phyloP scores from a whole-genome alignment of 345 rosid genomes.

The Salix arbutifolia region DNA sequence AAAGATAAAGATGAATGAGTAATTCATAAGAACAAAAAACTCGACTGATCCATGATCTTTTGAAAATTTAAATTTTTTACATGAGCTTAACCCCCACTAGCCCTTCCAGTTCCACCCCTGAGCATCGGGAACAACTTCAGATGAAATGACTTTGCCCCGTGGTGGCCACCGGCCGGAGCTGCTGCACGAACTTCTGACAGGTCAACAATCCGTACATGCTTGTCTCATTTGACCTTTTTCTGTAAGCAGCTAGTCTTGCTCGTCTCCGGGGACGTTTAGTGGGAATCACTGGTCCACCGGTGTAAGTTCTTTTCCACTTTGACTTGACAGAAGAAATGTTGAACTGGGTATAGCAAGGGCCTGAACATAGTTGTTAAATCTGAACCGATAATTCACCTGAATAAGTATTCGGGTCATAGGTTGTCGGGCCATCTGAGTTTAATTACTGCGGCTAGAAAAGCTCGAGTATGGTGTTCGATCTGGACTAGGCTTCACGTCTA shows the following conservation, averaged over 20 bases:
- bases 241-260: slow-evolving; percentile 77
- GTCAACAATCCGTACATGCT: slow-evolving; percentile 68
- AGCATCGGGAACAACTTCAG: slow-evolving; percentile 37
- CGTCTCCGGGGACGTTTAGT: slow-evolving; percentile 75
- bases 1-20: slow-evolving; percentile 50
- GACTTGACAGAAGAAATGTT: not conserved
- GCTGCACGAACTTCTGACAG: slow-evolving; percentile 81
- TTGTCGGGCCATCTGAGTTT: too few relatives aligned
- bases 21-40: slow-evolving; percentile 67
- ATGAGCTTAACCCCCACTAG: too few relatives aligned
- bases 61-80: too few relatives aligned
- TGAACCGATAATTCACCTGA: too few relatives aligned
- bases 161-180: slow-evolving; percentile 54
- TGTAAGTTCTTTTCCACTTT: not conserved
- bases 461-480: too few relatives aligned
- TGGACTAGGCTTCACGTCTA: too few relatives aligned
- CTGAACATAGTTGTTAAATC: too few relatives aligned
- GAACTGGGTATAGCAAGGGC: not conserved
- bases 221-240: slow-evolving; percentile 74
- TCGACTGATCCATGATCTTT: slow-evolving; percentile 56
- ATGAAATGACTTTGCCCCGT: slow-evolving; percentile 73
- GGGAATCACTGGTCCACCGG: slow-evolving; percentile 72
- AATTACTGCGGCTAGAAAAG: too few relatives aligned
- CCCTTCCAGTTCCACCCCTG: too few relatives aligned
- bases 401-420: too few relatives aligned